Evolutionary conservation across 305 asterid genomes (phyloP).

Genomic region (Solanum chacoense): DNA sequence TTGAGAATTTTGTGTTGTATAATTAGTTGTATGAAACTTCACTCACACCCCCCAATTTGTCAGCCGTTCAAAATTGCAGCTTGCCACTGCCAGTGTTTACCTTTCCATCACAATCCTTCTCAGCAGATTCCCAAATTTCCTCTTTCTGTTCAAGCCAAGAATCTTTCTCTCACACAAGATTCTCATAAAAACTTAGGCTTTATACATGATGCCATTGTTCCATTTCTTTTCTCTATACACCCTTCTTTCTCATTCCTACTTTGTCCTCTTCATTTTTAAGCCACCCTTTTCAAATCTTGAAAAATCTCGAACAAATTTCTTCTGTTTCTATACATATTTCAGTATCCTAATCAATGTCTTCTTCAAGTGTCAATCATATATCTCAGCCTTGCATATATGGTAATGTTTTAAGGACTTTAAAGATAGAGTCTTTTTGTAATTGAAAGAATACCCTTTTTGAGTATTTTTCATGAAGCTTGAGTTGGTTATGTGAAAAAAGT

Average conservation of each 20-base stretch:
- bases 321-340: constrained; percentile 12
- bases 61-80: constrained; percentile 37
- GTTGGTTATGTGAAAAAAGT: neutral
- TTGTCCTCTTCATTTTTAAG: constrained; percentile 52
- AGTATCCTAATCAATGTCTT: constrained; percentile 37
- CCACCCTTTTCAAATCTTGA: constrained; percentile 36
- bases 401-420: constrained; percentile 1
- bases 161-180: constrained; percentile 52
- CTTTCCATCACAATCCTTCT: constrained; percentile 30
- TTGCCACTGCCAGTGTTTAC: neutral
- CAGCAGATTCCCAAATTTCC: constrained; percentile 34
- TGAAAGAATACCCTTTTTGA: neutral
- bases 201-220: constrained; percentile 61
- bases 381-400: constrained; percentile 78
- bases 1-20: neutral
- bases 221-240: constrained; percentile 9
- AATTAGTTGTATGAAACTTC: neutral
- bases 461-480: neutral
- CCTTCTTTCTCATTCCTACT: constrained; percentile 12
- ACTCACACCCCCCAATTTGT: constrained; percentile 14
- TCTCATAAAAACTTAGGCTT: constrained; percentile 42
- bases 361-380: constrained; percentile 58
- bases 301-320: neutral
- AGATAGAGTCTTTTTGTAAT: neutral
- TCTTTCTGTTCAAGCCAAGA: constrained; percentile 62